Percentiles rank a stretch among this genome's conserved stretches.
Conservation (phyloP, 495 filamentous ascomycete genomes). For the Hypomontagnella submonticulosa region DNA sequence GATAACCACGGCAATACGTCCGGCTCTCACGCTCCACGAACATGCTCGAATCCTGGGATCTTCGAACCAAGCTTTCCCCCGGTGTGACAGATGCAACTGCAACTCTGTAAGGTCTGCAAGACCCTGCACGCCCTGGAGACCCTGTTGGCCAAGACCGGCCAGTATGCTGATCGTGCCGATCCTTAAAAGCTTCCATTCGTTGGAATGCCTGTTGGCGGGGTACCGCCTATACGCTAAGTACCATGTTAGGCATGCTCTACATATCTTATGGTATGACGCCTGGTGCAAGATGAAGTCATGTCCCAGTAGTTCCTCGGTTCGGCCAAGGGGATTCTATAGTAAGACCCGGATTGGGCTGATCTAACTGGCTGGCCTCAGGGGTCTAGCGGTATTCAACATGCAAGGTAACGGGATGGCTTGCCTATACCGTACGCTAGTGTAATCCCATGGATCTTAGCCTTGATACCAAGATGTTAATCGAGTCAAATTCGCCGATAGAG, state of each 20-base stretch:
- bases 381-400: constrained; percentile 34
- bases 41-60: constrained; percentile 31
- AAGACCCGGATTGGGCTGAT: constrained; percentile 26
- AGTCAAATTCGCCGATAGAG: constrained; percentile 33
- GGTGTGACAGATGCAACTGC: constrained; percentile 32
- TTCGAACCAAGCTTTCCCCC: constrained; percentile 38
- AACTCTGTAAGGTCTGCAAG: constrained; percentile 26
- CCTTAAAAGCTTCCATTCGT: constrained; percentile 29
- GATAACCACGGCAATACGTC: constrained; percentile 18
- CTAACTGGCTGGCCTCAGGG: constrained; percentile 30
- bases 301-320: constrained; percentile 33
- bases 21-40: constrained; percentile 17
- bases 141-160: constrained; percentile 27
- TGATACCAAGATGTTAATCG: constrained; percentile 7
- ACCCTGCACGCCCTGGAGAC: constrained; percentile 13
- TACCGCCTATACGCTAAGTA: constrained; percentile 4
- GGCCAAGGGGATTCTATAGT: constrained; percentile 30
- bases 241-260: constrained; percentile 33
- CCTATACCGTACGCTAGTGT: constrained; percentile 19
- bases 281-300: constrained; percentile 35
- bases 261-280: constrained; percentile 30
- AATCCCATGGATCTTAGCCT: not conserved
- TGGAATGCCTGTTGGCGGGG: constrained; percentile 27
- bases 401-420: constrained; percentile 30
- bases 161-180: constrained; percentile 39